Evolutionary conservation across 495 filamentous ascomycete species (phyloP).

Genomic region (Podospora conica): DNA sequence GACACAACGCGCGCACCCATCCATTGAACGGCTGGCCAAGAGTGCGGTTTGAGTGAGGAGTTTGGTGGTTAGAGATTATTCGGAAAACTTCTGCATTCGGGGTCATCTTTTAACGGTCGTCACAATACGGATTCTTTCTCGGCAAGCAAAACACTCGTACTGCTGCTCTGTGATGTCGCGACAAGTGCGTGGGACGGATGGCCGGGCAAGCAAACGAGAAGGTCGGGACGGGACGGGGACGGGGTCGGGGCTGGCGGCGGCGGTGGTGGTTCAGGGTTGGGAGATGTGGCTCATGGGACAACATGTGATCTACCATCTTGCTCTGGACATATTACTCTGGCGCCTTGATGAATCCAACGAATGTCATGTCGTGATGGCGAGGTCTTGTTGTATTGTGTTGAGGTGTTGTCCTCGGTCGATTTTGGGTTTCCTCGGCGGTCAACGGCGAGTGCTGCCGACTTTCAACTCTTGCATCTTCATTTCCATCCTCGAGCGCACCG

Average conservation of each 20-base stretch:
- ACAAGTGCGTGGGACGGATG: background rate
- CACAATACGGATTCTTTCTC: constrained; percentile 27
- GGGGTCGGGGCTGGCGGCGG: background rate
- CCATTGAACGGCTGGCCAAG: constrained; percentile 27
- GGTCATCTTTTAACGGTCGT: constrained; percentile 31
- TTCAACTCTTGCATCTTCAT: background rate
- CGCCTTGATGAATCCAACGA: background rate
- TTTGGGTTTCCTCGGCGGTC: background rate
- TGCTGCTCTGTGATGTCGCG: background rate
- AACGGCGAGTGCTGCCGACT: too few relatives aligned
- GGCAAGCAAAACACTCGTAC: constrained; percentile 1
- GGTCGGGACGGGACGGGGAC: background rate
- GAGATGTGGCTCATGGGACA: background rate
- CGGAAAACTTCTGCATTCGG: constrained; percentile 36
- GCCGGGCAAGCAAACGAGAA: background rate
- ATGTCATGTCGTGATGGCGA: background rate
- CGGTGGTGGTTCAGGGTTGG: background rate
- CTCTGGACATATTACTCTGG: background rate
- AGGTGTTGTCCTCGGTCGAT: background rate
- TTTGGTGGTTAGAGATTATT: constrained; percentile 38
- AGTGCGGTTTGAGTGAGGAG: constrained; percentile 34
- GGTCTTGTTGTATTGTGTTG: background rate
- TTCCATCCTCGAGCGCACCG: too few relatives aligned
- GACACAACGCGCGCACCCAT: constrained; percentile 27
- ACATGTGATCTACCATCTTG: background rate